A percentile compares a stretch with the other conserved stretches of the same genome.
These are phyloP conservation scores for Bolboschoenoplectus hybrid DNA, from an alignment of 202 grass and related monocot species.

Conservation along the genomic window DNA sequence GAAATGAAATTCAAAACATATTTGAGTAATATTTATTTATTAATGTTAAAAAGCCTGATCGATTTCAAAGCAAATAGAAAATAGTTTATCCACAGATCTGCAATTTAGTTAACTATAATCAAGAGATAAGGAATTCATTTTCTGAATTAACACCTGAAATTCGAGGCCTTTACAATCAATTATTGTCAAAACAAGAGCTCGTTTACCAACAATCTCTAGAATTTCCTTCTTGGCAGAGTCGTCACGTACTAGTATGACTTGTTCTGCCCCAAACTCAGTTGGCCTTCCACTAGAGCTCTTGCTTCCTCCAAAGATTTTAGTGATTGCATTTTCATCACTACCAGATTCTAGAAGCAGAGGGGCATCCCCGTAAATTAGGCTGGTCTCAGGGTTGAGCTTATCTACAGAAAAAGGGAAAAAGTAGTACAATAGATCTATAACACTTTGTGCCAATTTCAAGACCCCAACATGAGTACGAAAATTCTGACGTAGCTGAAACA, in stretches of 20 bases:
- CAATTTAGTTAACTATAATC: background rate
- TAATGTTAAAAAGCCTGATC: background rate
- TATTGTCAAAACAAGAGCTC: conserved; percentile 85
- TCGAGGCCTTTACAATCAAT: conserved; percentile 94
- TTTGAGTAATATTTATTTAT: background rate
- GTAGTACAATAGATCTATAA: conserved; percentile 76
- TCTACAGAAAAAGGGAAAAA: conserved; percentile 77
- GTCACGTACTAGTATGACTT: conserved; percentile 85
- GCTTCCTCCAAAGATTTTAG: conserved; percentile 66
- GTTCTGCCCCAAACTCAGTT: conserved; percentile 82
- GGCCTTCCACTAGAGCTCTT: conserved; percentile 39
- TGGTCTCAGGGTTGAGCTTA: conserved; percentile 72
- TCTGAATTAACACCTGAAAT: conserved; percentile 61
- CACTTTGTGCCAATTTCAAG: conserved; percentile 77
- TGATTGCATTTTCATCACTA: conserved; percentile 79
- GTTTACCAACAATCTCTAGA: conserved; percentile 59
- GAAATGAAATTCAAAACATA: background rate
- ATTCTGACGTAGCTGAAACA: conserved; percentile 82
- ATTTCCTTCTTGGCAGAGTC: conserved; percentile 66
- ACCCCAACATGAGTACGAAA: conserved; percentile 85
- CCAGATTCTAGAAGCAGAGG: conserved; percentile 80
- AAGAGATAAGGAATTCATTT: background rate
- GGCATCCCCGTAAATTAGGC: conserved; percentile 82
- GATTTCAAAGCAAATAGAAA: conserved; percentile 10
- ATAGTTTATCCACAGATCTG: background rate